Conservation (phyloP, 805 yeast genomes). For the Pichia nanzhaoensis region DNA sequence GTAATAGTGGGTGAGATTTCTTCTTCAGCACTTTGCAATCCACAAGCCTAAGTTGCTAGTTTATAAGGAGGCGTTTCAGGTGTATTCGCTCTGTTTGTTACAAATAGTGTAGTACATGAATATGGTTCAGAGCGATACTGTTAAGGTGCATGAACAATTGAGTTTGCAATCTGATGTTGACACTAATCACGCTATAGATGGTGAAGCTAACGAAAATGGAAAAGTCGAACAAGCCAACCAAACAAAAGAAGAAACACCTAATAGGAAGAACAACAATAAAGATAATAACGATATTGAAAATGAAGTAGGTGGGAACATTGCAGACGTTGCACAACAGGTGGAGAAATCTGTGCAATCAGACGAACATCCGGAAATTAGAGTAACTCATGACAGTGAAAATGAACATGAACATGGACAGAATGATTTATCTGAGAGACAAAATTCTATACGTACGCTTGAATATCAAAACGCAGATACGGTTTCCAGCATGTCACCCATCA, state of each 20-base stretch:
- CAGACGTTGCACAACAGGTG: background rate
- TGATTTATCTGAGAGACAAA: background rate
- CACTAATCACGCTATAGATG: background rate
- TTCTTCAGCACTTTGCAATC: no score
- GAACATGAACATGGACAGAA: background rate
- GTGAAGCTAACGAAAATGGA: background rate
- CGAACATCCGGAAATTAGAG: no score
- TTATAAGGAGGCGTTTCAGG: no score
- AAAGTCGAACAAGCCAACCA: no score
- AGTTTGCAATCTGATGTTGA: background rate
- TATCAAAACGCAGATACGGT: conserved; percentile 8
- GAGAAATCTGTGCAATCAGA: no score
- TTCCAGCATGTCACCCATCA: conserved; percentile 5
- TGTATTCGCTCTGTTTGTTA: no score
- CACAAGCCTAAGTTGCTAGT: no score
- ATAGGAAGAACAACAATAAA: background rate
- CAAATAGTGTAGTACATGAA: no score
- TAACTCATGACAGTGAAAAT: background rate
- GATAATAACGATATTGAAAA: background rate
- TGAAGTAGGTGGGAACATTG: background rate
- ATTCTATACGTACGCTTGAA: conserved; percentile 6
- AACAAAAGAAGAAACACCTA: no score
- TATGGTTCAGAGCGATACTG: no score
- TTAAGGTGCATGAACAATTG: no score
- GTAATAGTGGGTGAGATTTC: no score